Base-by-base conservation (phyloP, 768 basidiomycete species). In the Cyclocybe cylindracea region DNA sequence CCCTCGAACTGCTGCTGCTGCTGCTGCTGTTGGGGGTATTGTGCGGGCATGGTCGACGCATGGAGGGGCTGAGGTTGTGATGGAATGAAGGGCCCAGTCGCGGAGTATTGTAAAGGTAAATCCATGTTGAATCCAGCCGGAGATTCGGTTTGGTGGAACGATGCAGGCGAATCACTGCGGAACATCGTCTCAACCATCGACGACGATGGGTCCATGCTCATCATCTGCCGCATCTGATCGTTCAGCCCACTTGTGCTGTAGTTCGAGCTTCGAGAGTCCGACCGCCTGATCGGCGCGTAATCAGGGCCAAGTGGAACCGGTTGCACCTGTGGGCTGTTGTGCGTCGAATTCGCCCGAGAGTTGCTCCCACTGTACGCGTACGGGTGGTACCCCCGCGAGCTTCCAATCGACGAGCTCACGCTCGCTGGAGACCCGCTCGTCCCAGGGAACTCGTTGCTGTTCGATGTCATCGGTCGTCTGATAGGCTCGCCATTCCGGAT, bases 331-430 rank as follows among this genome's bases (percentile, higher is more conserved):
- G 78, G 77, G 51, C 79, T 79, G 39, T 75, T 77, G 46, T 76
- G 74, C 2, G 76, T 70, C 46, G 75, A 78, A 16, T 70, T 68
- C 5, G 70, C 59, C 16, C 76, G 57, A n/a, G 75, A 72, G 19
- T 68, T 67, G 36, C 66, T 65, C 18, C 66, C 64, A 46, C 76
- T 77, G 46, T 63, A 59, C 9, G 76, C 79, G 46, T 85, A 85
- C 16, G 86, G 77, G 62, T 86, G 81, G 57, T 84, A 82, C 42
- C 79, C 77, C 46, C 83, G 73, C 2, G 48, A 63, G 74, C 54
- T 29, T 48, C 70, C 71, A 11, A 66, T 51, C 46, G 62, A 51
- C 53, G 68, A 63, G 37, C 61, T 56, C 13, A 66, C 65, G 40
- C 67, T 65, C 13, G 60, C 67, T 9, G 70, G 70, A 2, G 73